phyloP scores from a whole-genome alignment of 441 rosid species.

The Erodium moschatum region DNA sequence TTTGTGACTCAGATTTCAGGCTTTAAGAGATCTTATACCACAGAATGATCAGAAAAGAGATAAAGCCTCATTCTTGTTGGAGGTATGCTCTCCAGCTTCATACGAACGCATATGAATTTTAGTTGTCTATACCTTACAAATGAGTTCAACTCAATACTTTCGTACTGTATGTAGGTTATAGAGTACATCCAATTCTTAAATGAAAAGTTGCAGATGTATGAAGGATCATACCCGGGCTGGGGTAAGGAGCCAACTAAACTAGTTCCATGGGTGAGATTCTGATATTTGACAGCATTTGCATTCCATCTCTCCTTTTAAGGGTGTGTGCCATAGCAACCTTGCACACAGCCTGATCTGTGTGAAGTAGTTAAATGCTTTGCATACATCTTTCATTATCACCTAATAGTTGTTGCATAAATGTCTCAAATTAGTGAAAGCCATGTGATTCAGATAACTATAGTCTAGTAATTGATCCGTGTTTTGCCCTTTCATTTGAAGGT shows the following conservation, averaged over 20 bases:
- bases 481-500: too few species aligned
- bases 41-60: conserved; percentile 56
- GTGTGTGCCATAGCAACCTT: too few species aligned
- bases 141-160: conserved; percentile 2
- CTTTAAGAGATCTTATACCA: conserved; percentile 50
- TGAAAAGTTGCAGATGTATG: conserved; percentile 42
- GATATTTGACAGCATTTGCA: conserved; percentile 6
- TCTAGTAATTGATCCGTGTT: too few species aligned
- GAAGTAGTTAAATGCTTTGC: too few species aligned
- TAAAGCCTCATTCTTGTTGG: conserved; percentile 50
- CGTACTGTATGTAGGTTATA: conserved; percentile 37
- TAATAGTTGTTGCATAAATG: too few species aligned
- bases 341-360: too few species aligned
- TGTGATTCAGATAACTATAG: too few species aligned
- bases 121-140: neutral
- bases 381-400: too few species aligned
- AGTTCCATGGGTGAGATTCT: conserved; percentile 44
- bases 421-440: too few species aligned
- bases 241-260: conserved; percentile 37
- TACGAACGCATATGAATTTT: neutral
- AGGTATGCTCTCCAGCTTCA: conserved; percentile 26
- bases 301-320: neutral
- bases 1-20: conserved; percentile 43
- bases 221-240: conserved; percentile 44
- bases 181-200: conserved; percentile 50